phyloP scores from a whole-genome alignment of 163 green algal species.

The Smithsoniella earleae region DNA sequence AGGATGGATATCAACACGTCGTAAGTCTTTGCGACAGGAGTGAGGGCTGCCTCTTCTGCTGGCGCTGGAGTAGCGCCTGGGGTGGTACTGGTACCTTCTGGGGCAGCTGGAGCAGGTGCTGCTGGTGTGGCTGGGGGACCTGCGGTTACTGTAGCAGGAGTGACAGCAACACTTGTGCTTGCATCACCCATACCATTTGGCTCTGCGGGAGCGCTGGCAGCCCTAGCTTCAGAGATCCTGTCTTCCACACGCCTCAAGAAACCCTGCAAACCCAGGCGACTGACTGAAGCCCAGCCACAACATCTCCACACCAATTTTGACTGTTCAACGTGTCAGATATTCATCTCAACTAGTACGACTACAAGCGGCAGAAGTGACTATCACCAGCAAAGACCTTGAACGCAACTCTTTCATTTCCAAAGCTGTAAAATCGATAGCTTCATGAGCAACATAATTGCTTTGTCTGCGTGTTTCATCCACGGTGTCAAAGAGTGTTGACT shows the following conservation, averaged over 20 bases:
- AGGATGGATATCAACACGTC: slow-evolving; percentile 65
- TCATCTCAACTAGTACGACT: too few relatives aligned
- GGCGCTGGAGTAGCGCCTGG: background rate
- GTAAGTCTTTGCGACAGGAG: background rate
- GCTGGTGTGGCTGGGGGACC: slow-evolving; percentile 1
- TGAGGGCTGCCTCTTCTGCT: background rate
- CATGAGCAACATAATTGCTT: too few relatives aligned
- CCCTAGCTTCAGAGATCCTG: slow-evolving; percentile 26
- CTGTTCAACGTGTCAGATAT: too few relatives aligned
- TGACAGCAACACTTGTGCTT: background rate
- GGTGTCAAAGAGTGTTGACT: too few relatives aligned
- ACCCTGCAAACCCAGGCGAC: slow-evolving; percentile 22
- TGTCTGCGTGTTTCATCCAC: too few relatives aligned
- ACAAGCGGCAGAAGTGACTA: too few relatives aligned
- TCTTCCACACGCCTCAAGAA: slow-evolving; percentile 24
- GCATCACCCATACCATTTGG: background rate
- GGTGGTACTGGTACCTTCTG: slow-evolving; percentile 23
- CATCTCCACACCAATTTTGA: too few relatives aligned
- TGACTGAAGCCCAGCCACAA: too few relatives aligned
- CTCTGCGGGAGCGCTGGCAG: background rate
- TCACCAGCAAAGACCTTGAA: too few relatives aligned
- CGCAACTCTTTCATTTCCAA: too few relatives aligned
- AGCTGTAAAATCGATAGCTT: too few relatives aligned
- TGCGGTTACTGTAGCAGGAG: slow-evolving; percentile 44
- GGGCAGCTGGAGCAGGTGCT: slow-evolving; percentile 31